Evolutionary conservation across 1,284 basidiomycete species (phyloP).

Genomic region (Cerrena zonata): DNA sequence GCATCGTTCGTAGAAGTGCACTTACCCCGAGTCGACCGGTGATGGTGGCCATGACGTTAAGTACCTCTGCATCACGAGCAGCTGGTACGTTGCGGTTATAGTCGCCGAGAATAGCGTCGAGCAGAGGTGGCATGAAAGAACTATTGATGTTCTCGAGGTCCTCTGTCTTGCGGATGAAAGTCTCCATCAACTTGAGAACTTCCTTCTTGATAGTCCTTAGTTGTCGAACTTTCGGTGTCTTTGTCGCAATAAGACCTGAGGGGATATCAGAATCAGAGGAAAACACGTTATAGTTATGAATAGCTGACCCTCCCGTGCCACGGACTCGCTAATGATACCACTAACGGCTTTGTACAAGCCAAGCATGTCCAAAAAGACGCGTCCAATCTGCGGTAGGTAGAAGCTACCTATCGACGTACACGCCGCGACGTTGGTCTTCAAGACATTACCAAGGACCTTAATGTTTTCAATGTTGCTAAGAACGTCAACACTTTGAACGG

Average conservation of each 20-base stretch:
- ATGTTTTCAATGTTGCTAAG: slow-evolving; percentile 89
- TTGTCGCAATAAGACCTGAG: slow-evolving; percentile 85
- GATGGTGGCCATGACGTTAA: slow-evolving; percentile 98
- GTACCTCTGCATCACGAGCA: slow-evolving; percentile 93
- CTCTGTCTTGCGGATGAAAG: slow-evolving; percentile 94
- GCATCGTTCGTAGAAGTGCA: slow-evolving; percentile 1
- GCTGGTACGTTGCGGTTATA: slow-evolving; percentile 92
- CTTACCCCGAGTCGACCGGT: slow-evolving; percentile 80
- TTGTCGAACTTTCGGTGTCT: slow-evolving; percentile 93
- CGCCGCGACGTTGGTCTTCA: slow-evolving; percentile 98
- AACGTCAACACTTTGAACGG: slow-evolving; percentile 89
- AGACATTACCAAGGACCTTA: slow-evolving; percentile 93
- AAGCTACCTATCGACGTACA: slow-evolving; percentile 96
- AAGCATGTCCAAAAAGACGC: slow-evolving; percentile 97
- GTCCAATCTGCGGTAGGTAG: slow-evolving; percentile 93
- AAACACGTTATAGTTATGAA: not conserved
- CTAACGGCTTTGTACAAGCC: slow-evolving; percentile 97
- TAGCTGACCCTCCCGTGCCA: slow-evolving; percentile 73
- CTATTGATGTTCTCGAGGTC: slow-evolving; percentile 88
- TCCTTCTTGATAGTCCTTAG: slow-evolving; percentile 98
- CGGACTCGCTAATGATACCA: slow-evolving; percentile 93
- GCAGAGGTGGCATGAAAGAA: slow-evolving; percentile 90
- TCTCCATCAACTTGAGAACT: slow-evolving; percentile 94
- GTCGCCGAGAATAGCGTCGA: slow-evolving; percentile 95
- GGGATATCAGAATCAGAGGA: not conserved